These are phyloP conservation scores for Populus hybrid DNA, from an alignment of 441 rosid species.

Conservation along the genomic window DNA sequence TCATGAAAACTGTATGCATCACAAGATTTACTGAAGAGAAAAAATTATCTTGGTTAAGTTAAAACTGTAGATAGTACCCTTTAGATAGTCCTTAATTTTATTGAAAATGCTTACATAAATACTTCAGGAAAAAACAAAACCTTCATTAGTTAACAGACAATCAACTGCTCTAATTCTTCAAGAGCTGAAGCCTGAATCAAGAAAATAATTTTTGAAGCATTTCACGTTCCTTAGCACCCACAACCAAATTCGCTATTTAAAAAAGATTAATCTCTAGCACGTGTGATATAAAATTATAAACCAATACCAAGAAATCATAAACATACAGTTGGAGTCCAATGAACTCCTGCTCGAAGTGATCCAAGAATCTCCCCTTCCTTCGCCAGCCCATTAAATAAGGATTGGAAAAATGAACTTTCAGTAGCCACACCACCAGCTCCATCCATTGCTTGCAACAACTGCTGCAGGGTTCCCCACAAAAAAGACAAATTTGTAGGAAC, in stretches of 20 bases:
- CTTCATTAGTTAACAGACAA: background rate
- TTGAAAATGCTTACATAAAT: background rate
- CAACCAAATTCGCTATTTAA: background rate
- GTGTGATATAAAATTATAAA: background rate
- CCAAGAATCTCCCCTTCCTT: conserved; percentile 90
- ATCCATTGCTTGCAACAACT: conserved; percentile 83
- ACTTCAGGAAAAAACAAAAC: background rate
- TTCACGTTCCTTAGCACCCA: background rate
- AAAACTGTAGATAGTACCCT: background rate
- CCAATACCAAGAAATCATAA: background rate
- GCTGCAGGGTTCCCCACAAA: conserved; percentile 78
- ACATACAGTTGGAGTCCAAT: conserved; percentile 95
- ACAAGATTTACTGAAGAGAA: background rate
- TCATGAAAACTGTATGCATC: background rate
- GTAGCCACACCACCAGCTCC: conserved; percentile 85
- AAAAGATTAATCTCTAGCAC: conserved; percentile 1
- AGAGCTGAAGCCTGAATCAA: background rate
- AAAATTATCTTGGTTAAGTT: background rate
- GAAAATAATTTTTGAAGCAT: background rate
- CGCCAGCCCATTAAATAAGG: conserved; percentile 69
- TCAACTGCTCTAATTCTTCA: background rate
- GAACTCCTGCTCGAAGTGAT: conserved; percentile 93
- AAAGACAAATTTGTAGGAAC: conserved; percentile 77
- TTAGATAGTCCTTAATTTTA: background rate
- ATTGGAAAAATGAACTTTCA: conserved; percentile 84